Conservation (phyloP, 176 grass and related monocot genomes). For the Cenchrus americanus region DNA sequence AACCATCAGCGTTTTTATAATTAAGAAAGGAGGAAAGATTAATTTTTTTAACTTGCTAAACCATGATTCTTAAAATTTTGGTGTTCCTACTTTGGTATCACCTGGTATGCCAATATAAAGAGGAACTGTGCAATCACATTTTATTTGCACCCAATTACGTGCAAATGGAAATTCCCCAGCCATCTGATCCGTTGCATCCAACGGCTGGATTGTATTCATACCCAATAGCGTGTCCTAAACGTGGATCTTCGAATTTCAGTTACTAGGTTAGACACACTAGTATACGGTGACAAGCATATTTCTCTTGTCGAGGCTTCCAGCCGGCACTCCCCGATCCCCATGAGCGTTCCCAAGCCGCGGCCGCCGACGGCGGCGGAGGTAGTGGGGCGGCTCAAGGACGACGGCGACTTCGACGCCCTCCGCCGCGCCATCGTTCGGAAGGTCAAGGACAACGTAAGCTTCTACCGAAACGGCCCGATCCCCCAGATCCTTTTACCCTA, state of each 20-base stretch:
- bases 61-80: not conserved
- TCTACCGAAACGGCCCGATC: not conserved
- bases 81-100: no score
- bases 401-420: slow-evolving; percentile 70
- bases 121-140: not conserved
- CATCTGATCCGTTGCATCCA: not conserved
- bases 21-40: no score
- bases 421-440: slow-evolving; percentile 65
- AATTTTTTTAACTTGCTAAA: not conserved
- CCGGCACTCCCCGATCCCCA: slow-evolving; percentile 16
- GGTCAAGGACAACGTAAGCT: slow-evolving; percentile 72
- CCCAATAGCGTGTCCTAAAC: not conserved
- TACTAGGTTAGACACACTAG: not conserved
- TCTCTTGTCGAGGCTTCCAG: not conserved
- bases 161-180: not conserved
- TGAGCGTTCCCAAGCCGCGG: slow-evolving; percentile 40
- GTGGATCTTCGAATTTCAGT: not conserved
- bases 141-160: not conserved
- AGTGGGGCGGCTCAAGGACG: slow-evolving; percentile 66
- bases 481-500: not conserved
- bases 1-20: not conserved
- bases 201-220: not conserved
- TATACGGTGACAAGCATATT: not conserved
- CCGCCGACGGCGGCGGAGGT: slow-evolving; percentile 60
- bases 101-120: not conserved